These are phyloP conservation scores for Hippophae rhamnoides DNA, from an alignment of 306 rosid genomes.

Conservation along the genomic window DNA sequence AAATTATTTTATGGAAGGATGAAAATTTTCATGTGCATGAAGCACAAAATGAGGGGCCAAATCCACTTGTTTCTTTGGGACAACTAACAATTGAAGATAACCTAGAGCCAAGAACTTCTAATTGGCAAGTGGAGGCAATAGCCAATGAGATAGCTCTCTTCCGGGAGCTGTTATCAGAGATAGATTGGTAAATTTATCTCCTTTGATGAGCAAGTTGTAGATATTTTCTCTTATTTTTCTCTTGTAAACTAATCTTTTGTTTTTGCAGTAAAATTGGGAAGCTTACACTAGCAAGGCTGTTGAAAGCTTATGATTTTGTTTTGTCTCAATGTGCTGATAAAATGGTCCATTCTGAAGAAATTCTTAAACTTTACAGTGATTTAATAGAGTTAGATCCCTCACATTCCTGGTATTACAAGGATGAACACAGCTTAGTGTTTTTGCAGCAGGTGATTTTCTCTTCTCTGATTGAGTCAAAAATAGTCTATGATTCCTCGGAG, in stretches of 20 bases:
- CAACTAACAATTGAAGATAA: constrained; percentile 27
- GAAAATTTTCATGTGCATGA: constrained; percentile 31
- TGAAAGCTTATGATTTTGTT: constrained; percentile 55
- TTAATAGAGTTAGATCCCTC: constrained; percentile 50
- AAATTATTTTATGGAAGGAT: constrained; percentile 48
- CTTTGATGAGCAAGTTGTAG: constrained; percentile 3
- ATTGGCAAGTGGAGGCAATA: constrained; percentile 53
- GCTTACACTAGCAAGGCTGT: constrained; percentile 81
- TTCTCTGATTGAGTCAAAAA: constrained; percentile 14
- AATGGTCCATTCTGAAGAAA: constrained; percentile 41
- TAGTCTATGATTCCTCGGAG: neutral
- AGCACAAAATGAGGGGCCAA: constrained; percentile 32
- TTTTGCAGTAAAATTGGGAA: constrained; percentile 75
- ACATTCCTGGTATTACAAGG: constrained; percentile 63
- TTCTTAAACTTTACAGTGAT: constrained; percentile 58
- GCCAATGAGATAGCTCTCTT: constrained; percentile 51
- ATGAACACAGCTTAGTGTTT: constrained; percentile 33
- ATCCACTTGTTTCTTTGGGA: constrained; percentile 23
- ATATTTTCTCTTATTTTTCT: constrained; percentile 3
- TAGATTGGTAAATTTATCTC: constrained; percentile 44
- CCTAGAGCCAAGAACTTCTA: constrained; percentile 28
- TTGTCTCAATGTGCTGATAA: constrained; percentile 33
- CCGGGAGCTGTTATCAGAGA: constrained; percentile 51
- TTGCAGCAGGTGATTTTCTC: constrained; percentile 34
- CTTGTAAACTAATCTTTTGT: constrained; percentile 3